Evolutionary conservation across 2,329 filamentous ascomycete genomes (phyloP).

Genomic region (Calonectria naviculata): DNA sequence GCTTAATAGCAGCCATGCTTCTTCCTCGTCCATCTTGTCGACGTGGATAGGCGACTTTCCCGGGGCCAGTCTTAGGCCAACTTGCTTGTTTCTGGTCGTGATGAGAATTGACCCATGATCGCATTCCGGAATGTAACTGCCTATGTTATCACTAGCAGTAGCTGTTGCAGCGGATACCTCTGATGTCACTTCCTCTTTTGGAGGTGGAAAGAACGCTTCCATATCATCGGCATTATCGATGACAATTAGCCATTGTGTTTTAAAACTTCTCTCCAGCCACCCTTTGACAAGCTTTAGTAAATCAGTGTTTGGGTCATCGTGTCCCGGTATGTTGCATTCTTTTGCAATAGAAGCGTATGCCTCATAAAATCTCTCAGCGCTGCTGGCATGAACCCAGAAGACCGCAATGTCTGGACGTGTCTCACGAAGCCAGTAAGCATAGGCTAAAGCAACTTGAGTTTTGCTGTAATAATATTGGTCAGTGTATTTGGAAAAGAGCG

Average conservation of each 20-base stretch:
- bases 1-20: conserved; percentile 34
- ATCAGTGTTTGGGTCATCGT: conserved; percentile 37
- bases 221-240: conserved; percentile 34
- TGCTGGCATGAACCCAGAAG: conserved; percentile 50
- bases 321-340: conserved; percentile 36
- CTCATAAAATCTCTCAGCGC: conserved; percentile 41
- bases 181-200: fast-evolving
- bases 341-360: conserved; percentile 46
- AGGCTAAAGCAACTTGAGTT: conserved; percentile 28
- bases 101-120: conserved; percentile 43
- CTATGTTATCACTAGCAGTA: too few species aligned
- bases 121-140: conserved; percentile 45
- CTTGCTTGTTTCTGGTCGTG: conserved; percentile 49
- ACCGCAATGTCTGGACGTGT: conserved; percentile 30
- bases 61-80: conserved; percentile 35
- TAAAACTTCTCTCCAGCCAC: conserved; percentile 41
- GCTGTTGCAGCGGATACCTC: fast-evolving
- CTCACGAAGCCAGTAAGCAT: conserved; percentile 23
- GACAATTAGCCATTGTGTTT: conserved; percentile 28
- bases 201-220: background rate
- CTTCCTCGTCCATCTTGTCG: conserved; percentile 38
- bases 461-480: conserved; percentile 16
- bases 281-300: conserved; percentile 37
- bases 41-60: conserved; percentile 40
- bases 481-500: background rate